Evolutionary conservation across 148 eudicot species (phyloP).

Genomic region (Chenopodium suecicum): DNA sequence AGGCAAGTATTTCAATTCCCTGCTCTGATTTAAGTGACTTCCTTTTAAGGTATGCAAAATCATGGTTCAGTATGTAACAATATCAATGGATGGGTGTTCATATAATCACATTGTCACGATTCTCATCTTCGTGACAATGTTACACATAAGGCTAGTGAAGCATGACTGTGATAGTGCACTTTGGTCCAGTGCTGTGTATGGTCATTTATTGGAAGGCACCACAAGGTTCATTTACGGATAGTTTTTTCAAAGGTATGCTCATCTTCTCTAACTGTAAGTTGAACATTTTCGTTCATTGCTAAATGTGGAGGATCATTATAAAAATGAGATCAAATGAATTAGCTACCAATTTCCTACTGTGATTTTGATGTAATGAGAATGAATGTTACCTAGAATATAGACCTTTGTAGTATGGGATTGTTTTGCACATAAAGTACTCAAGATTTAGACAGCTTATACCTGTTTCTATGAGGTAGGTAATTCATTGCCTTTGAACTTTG

Average conservation of each 20-base stretch:
- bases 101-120: too few species aligned
- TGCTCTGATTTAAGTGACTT: not conserved
- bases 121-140: not conserved
- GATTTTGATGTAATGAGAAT: not conserved
- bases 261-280: not conserved
- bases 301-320: not conserved
- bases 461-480: slow-evolving; percentile 11
- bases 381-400: slow-evolving; percentile 7
- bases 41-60: not conserved
- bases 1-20: not conserved
- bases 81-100: too few species aligned
- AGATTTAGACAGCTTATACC: not conserved
- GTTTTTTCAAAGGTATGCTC: not conserved
- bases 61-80: too few species aligned
- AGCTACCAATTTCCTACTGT: not conserved
- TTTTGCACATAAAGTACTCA: not conserved
- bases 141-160: not conserved
- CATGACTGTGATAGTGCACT: too few species aligned
- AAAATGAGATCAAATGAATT: not conserved
- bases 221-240: not conserved
- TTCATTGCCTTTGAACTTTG: not conserved
- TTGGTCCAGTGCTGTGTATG: not conserved
- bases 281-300: not conserved
- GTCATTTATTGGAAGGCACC: not conserved
- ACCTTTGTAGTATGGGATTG: not conserved